Evolutionary conservation across 2,329 filamentous ascomycete genomes (phyloP).

Genomic region (Bipolaris gigantea): DNA sequence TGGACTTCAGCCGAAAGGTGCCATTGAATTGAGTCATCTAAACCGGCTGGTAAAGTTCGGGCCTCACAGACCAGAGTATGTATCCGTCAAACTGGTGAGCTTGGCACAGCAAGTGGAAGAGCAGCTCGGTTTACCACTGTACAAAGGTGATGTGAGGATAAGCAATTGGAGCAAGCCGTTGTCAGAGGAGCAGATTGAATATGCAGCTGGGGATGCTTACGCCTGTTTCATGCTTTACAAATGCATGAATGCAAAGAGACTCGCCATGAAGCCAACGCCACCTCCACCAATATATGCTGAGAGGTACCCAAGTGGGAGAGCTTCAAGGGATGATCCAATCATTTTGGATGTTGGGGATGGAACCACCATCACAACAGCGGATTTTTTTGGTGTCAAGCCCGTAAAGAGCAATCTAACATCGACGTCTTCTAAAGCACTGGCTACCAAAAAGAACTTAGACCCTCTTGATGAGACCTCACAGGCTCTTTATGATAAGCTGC

Average conservation of each 20-base stretch:
- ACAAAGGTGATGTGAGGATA: slow-evolving; percentile 75
- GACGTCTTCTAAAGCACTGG: neutral
- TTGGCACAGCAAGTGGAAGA: slow-evolving; percentile 72
- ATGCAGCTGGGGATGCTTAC: slow-evolving; percentile 83
- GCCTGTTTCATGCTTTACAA: slow-evolving; percentile 76
- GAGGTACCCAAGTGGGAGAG: slow-evolving; percentile 25
- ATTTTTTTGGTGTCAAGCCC: slow-evolving; percentile 26
- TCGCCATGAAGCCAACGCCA: slow-evolving; percentile 51
- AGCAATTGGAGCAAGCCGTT: slow-evolving; percentile 74
- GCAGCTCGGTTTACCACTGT: slow-evolving; percentile 71
- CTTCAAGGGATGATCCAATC: slow-evolving; percentile 20
- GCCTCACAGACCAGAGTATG: slow-evolving; percentile 48
- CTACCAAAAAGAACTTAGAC: slow-evolving; percentile 1
- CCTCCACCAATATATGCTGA: slow-evolving; percentile 32
- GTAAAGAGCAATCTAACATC: neutral
- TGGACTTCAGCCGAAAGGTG: slow-evolving; percentile 63
- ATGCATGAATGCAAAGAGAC: slow-evolving; percentile 64
- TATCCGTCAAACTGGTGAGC: slow-evolving; percentile 56
- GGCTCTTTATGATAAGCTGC: slow-evolving; percentile 24
- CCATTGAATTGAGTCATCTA: slow-evolving; percentile 82
- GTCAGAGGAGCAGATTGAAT: slow-evolving; percentile 67
- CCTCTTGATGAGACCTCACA: slow-evolving; percentile 19
- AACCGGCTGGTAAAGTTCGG: slow-evolving; percentile 75
- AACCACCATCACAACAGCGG: slow-evolving; percentile 23
- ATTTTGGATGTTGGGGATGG: slow-evolving; percentile 26